Evolutionary conservation across 371 early-diverging fungal species (phyloP).

Genomic region (Encephalitozoon intestinalis): DNA sequence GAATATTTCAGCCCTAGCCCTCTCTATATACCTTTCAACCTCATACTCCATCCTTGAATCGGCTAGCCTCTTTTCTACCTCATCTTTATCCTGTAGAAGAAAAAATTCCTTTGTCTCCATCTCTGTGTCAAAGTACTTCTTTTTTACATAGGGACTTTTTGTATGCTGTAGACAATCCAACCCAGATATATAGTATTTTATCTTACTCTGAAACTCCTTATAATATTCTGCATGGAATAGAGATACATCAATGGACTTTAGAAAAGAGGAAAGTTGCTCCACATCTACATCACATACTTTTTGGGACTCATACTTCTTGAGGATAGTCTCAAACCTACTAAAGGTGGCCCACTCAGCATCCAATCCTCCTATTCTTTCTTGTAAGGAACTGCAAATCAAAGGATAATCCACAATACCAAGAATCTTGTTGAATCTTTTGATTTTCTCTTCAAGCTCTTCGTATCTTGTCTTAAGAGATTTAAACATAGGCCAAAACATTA

Average conservation of each 20-base stretch:
- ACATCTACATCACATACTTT: background rate
- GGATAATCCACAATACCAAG: background rate
- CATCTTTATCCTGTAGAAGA: background rate
- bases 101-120: background rate
- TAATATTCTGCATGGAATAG: background rate
- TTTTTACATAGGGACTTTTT: background rate
- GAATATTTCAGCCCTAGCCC: background rate
- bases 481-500: background rate
- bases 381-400: background rate
- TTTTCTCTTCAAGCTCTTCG: background rate
- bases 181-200: background rate
- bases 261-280: background rate
- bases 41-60: conserved; percentile 1
- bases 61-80: background rate
- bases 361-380: background rate
- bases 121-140: background rate
- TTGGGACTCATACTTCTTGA: background rate
- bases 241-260: background rate
- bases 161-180: background rate
- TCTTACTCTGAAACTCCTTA: background rate
- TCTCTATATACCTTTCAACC: background rate
- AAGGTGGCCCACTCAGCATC: background rate
- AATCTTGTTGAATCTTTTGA: background rate
- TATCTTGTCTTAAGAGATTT: background rate
- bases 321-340: background rate